Evolutionary conservation across 495 filamentous ascomycete genomes (phyloP), one percentile per base, ranked within the genome.

Genomic region (Darksidea phi): DNA sequence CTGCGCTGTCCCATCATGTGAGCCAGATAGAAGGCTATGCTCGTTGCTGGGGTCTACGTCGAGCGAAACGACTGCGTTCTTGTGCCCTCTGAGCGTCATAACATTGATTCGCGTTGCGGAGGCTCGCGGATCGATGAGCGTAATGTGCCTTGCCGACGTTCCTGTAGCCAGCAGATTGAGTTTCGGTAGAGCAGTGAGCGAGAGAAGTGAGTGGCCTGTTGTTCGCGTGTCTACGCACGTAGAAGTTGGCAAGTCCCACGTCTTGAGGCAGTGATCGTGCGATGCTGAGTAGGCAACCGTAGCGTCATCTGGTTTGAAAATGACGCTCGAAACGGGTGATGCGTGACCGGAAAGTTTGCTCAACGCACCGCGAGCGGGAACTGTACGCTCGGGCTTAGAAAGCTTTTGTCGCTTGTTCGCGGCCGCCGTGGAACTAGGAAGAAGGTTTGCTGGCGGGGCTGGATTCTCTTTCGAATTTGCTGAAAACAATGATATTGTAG

Each of bases 231-330:
- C 88, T 38, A 96, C 89, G 11, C 85, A 77, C 3, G 78, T 66
- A 47, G 79, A 73, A 6, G 93, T 97, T 0, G 88, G 82, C 12
- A 98, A 83, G 77, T 98, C 94, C 82, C 95, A 88, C 0, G 94
- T 97, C 23, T 84, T 86, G 61, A 97, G 77, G 0, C 88, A 88
- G 74, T 96, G 91, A 77, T 97, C 94, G 79, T 87, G 87, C 20
- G 89, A 91, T 1, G 82, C 80, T 0, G 90, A 91, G 79, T 98
- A 97, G 32, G 87, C 93, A 23, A 97, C 87, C 11, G 88, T 96
- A 25, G 84, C 73, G 76, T 97, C 94, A 46, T 80, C 79, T 1
- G 86, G 87, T 70, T 93, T 87, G 77, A 97, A 98, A 36, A 89
- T 82, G 18, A 85, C 87, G 32, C 83, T 85, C 0, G 86, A 86